Base-by-base conservation (phyloP, 78 protist genomes). In the Speleostelium caveatum region DNA sequence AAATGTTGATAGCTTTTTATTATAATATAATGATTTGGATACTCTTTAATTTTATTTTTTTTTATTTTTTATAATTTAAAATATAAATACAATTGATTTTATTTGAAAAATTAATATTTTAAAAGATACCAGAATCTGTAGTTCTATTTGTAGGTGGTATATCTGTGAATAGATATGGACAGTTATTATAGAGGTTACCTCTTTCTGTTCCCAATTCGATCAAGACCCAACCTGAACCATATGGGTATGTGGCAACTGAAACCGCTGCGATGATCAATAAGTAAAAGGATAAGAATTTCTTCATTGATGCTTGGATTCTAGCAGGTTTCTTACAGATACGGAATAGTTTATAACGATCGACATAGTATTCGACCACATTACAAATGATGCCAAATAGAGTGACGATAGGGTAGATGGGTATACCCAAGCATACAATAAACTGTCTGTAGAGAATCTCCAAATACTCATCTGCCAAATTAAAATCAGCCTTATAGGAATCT, bases 381-480 rank as follows among this genome's bases (percentile, higher is more conserved):
- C 89, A 76, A 32, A 66, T 42, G 2, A 88, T 39, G 60, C 89
- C 94, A 63, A 88, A 72, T 19, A 88, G 33, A 10, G 94, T 53
- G 3, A 91, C 88, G 10, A 91, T 35, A 61, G 95, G 95, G 32
- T 73, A 79, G 26, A 73, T 63, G 28, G 95, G 72, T 35, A 91
- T 14, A n/a, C 86, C 95, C 16, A 91, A 32, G 58, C 67, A 91
- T 14, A 91, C 74, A 38, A 91, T 80, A 59, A 91, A 91, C 24
- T 91, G 95, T 60, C 95, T 72, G 30, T 79, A 91, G 2, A 91
- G 30, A 53, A 91, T 53, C 28, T 91, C 95, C 8, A 91, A 36
- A 66, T 91, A 91, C 21, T 91, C 95, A 32, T 91, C 95, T 21
- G 95, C 78, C 30, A 91, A 45, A 55, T 91, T 90, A 72, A 91